Percentiles rank a stretch among this genome's conserved stretches.
These are phyloP conservation scores for Lagerstroemia speciosa DNA, from an alignment of 345 rosid species.

Conservation along the genomic window DNA sequence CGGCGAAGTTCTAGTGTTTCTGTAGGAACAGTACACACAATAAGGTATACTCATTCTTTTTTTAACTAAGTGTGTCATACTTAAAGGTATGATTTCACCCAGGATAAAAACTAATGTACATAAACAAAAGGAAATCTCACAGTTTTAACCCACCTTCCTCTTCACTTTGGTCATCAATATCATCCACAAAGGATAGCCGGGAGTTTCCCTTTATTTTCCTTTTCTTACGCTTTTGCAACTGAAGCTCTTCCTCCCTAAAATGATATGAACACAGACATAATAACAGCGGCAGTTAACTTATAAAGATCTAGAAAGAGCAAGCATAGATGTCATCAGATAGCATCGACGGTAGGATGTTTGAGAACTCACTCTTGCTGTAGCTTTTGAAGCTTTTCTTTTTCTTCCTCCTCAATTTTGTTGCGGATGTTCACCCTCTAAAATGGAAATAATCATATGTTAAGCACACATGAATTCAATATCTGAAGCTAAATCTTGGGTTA, in stretches of 20 bases:
- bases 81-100: no score
- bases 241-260: constrained; percentile 85
- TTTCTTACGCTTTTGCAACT: constrained; percentile 78
- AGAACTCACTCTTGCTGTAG: constrained; percentile 76
- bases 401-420: constrained; percentile 90
- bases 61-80: neutral
- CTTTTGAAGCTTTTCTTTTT: constrained; percentile 92
- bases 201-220: constrained; percentile 72
- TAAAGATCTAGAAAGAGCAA: neutral
- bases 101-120: neutral
- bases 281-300: neutral
- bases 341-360: neutral
- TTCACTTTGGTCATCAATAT: constrained; percentile 68
- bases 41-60: neutral
- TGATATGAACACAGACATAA: neutral
- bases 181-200: constrained; percentile 78
- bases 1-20: constrained; percentile 31
- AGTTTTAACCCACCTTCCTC: constrained; percentile 46
- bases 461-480: neutral
- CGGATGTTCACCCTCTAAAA: constrained; percentile 89
- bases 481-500: neutral
- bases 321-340: neutral
- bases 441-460: neutral
- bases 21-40: constrained; percentile 7
- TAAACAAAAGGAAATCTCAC: constrained; percentile 19